Percentiles rank a stretch among this genome's conserved stretches.
Conservation (phyloP, 306 rosid species). For the Notholithocarpus densiflorus region DNA sequence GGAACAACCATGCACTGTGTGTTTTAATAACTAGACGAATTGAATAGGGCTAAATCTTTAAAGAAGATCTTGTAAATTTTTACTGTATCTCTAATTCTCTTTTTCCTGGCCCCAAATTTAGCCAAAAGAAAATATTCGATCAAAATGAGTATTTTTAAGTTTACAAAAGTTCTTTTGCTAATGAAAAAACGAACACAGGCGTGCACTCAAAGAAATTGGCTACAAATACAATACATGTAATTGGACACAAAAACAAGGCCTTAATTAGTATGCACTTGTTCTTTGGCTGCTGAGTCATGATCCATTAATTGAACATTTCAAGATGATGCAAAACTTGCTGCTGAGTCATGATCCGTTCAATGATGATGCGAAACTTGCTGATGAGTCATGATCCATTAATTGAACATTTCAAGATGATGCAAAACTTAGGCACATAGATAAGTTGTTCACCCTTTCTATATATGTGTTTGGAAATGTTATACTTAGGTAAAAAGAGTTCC, state of each 20-base stretch:
- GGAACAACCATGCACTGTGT: neutral
- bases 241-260: neutral
- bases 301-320: too few species aligned
- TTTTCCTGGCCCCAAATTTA: neutral
- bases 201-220: neutral
- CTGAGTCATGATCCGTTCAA: neutral
- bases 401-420: neutral
- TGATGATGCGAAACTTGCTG: neutral
- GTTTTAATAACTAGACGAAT: neutral
- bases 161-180: neutral
- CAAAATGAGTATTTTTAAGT: neutral
- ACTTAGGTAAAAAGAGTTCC: constrained; percentile 14
- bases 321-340: neutral
- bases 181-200: neutral
- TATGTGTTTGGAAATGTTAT: constrained; percentile 12
- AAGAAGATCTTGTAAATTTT: neutral
- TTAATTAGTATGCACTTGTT: neutral
- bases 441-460: constrained; percentile 7
- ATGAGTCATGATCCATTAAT: neutral
- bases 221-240: neutral
- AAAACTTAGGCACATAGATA: neutral
- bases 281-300: neutral
- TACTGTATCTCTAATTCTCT: neutral
- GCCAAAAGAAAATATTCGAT: neutral
- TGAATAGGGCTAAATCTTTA: neutral